Evolutionary conservation across 1,139 yeast genomes (phyloP), one percentile per base, ranked within the genome.

Genomic region (Suhomyces guaymorum): DNA sequence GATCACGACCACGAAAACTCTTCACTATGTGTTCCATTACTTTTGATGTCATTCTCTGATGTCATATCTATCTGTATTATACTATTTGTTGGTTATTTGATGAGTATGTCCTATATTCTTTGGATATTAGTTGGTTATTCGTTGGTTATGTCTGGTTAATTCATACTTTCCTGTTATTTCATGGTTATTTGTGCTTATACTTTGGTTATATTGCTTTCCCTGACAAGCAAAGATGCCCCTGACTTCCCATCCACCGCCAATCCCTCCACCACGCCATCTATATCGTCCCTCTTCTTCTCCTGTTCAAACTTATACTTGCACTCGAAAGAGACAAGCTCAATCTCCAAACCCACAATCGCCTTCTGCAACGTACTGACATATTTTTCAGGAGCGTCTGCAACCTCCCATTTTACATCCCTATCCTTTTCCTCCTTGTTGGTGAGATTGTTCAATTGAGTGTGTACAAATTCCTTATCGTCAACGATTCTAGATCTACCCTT

Each of bases 301-400:
- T 82, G 89, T 47, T 78, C 80, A 49, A 80, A 70, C 54, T 82
- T 82, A 59, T 68, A 78, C 55, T 80, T 80, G 37, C 78, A 75
- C 47, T 78, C 75, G 10, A 67, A 61, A n/a, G 63, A 55, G 4
- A 55, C 56, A 15, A 81, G 71, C 39, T 73, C 77, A 35, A 82
- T 70, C 48, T 76, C 73, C 23, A 82, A 54, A 0, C 88, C 88
- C 22, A 70, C 72, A 35, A 81, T 80, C n/a, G 74, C 73, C 48
- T 73, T 78, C 43, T 73, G 67, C 61, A 69, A 51, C 5, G 63
- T 42, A 20, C 62, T 63, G 25, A 74, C 39, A 42, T 76, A 79
- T 4, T 52, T 54, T 35, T 66, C 77, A 0, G 85, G 85, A 0
- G 88, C 81, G 30, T 81, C 85, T 12, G 59, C 48, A 3, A 81